These are phyloP conservation scores for Stentor coeruleus DNA, from an alignment of 73 alveolate species.

Conservation along the genomic window DNA sequence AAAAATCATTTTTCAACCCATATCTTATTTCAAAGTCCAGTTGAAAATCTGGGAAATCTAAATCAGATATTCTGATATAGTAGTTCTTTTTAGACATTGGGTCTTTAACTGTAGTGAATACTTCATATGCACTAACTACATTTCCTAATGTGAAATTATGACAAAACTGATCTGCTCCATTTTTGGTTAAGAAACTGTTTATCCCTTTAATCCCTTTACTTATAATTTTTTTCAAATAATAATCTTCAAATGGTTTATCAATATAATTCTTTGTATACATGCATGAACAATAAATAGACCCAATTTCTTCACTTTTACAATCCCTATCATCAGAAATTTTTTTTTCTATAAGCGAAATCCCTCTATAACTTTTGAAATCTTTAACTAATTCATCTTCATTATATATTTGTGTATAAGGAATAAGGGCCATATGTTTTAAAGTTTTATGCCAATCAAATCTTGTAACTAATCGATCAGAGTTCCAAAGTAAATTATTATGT, in stretches of 20 bases:
- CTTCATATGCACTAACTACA: neutral
- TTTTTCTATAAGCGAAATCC: neutral
- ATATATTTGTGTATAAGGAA: neutral
- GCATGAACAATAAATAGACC: neutral
- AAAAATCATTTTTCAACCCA: neutral
- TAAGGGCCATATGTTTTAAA: neutral
- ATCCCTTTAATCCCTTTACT: neutral
- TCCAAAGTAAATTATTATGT: neutral
- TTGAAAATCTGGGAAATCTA: neutral
- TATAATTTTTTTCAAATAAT: too few relatives aligned
- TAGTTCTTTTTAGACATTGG: neutral
- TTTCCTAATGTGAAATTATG: neutral
- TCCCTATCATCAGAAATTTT: neutral
- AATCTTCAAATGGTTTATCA: neutral
- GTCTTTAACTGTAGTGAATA: neutral
- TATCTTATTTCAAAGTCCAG: too few relatives aligned
- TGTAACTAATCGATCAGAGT: neutral
- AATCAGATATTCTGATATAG: neutral
- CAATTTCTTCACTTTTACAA: neutral
- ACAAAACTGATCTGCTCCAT: neutral
- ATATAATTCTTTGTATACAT: neutral
- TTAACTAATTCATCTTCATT: too few relatives aligned
- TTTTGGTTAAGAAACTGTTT: neutral
- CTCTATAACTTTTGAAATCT: too few relatives aligned
- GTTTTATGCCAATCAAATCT: constrained; percentile 2